Evolutionary conservation across 139 green algal genomes (phyloP).

Genomic region (Chlorella sp.): DNA sequence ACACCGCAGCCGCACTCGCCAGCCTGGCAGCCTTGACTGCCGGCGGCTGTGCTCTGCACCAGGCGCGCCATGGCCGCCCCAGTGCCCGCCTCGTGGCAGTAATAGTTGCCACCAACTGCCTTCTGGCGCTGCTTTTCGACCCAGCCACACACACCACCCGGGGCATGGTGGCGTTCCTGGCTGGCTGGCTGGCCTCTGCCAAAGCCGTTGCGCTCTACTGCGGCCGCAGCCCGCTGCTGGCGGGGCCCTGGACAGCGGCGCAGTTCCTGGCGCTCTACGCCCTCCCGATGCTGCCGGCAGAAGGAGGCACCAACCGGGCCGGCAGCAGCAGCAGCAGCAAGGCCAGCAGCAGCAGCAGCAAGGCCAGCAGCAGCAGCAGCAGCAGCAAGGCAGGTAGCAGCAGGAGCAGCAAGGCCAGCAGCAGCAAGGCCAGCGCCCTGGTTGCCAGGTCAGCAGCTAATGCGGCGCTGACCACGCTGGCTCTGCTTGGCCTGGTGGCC

Average conservation of each 20-base stretch:
- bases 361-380: background rate
- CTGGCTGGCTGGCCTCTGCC: constrained; percentile 1
- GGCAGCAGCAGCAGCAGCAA: background rate
- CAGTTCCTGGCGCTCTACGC: constrained; percentile 12
- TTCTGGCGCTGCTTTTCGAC: background rate
- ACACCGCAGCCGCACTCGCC: background rate
- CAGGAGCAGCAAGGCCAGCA: background rate
- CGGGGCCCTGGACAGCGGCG: background rate
- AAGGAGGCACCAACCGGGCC: too few relatives aligned
- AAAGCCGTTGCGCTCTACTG: constrained; percentile 16
- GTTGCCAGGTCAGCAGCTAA: background rate
- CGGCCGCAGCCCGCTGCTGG: constrained; percentile 9
- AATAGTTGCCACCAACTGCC: background rate
- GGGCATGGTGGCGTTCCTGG: background rate
- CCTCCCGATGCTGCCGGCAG: background rate
- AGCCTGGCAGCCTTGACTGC: background rate
- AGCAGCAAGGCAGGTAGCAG: too few relatives aligned
- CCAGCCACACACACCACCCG: background rate
- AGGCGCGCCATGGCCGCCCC: background rate
- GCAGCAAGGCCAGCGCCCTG: background rate
- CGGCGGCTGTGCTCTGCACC: background rate
- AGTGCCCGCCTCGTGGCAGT: background rate
- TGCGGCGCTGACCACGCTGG: background rate
- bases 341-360: background rate
- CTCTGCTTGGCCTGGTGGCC: background rate